These are phyloP conservation scores for Cylindrodendrum hubeiense DNA, from an alignment of 2,329 filamentous ascomycete genomes.

Conservation along the genomic window DNA sequence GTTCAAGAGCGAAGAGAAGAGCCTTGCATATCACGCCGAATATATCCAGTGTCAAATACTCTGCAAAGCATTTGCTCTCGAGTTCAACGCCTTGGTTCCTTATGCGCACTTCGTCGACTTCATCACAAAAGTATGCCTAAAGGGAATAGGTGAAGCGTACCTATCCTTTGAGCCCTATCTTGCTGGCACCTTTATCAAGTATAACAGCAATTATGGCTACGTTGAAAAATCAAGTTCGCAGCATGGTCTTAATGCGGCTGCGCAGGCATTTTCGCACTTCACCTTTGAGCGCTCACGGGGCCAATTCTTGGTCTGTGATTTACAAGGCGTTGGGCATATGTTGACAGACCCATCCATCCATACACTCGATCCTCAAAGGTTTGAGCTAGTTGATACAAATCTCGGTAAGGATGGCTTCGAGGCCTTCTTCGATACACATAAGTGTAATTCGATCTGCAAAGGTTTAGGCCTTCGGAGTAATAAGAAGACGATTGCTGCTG, in stretches of 20 bases:
- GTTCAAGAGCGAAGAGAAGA: conserved; percentile 37
- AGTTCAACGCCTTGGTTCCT: conserved; percentile 51
- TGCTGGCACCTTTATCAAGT: conserved; percentile 33
- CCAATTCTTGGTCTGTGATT: conserved; percentile 50
- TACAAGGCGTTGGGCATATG: conserved; percentile 52
- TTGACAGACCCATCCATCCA: conserved; percentile 55
- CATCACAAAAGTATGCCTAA: conserved; percentile 48
- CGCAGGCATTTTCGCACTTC: conserved; percentile 57
- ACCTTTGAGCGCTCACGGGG: conserved; percentile 56
- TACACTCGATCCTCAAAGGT: conserved; percentile 48
- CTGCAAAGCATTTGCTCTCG: conserved; percentile 55
- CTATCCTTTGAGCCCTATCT: conserved; percentile 54
- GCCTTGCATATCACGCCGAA: conserved; percentile 48
- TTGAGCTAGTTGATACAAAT: conserved; percentile 50
- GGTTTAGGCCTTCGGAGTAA: conserved; percentile 46
- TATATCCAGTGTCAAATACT: conserved; percentile 55
- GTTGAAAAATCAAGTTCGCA: conserved; percentile 43
- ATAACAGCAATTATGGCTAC: too few relatives aligned
- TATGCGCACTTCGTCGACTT: conserved; percentile 43
- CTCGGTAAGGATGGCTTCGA: conserved; percentile 51
- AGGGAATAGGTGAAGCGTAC: conserved; percentile 31
- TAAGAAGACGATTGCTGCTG: conserved; percentile 32
- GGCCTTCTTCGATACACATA: conserved; percentile 52
- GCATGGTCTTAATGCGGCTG: conserved; percentile 44
- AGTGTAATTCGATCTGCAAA: conserved; percentile 50